Evolutionary conservation across 2,329 filamentous ascomycete species (phyloP).

Genomic region (Cladosporium velox): DNA sequence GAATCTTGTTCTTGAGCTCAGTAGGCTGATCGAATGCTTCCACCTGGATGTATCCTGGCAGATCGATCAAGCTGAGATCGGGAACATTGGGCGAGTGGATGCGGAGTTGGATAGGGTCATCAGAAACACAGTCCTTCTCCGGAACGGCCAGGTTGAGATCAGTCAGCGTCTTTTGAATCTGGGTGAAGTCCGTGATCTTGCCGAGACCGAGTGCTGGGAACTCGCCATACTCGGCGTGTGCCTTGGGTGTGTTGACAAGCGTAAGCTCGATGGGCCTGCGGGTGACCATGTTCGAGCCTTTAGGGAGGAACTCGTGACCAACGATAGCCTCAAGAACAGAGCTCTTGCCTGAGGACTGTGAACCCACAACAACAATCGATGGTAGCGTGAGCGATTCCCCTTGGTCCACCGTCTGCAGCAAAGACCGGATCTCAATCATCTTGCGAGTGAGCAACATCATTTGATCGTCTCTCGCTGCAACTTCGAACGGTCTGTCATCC

Average conservation of each 20-base stretch:
- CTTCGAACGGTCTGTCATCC: conserved; percentile 61
- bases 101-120: conserved; percentile 93
- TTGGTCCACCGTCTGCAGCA: conserved; percentile 89
- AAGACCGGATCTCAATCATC: conserved; percentile 97
- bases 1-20: conserved; percentile 92
- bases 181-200: conserved; percentile 86
- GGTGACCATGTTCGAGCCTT: conserved; percentile 99
- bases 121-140: conserved; percentile 86
- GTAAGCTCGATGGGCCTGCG: conserved; percentile 93
- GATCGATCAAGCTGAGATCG: conserved; percentile 90
- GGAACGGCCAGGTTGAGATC: conserved; percentile 94
- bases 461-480: conserved; percentile 84
- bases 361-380: conserved; percentile 98
- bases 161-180: conserved; percentile 89
- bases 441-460: conserved; percentile 99
- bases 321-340: conserved; percentile 96
- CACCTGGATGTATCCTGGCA: conserved; percentile 97
- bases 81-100: conserved; percentile 96
- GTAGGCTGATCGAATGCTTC: conserved; percentile 86
- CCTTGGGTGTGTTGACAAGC: conserved; percentile 88
- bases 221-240: conserved; percentile 87
- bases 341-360: conserved; percentile 96
- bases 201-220: conserved; percentile 89
- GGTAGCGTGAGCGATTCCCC: conserved; percentile 84
- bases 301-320: conserved; percentile 94